These are phyloP conservation scores for Nannochloris sp. DNA, from an alignment of 139 green algal species.

Conservation along the genomic window DNA sequence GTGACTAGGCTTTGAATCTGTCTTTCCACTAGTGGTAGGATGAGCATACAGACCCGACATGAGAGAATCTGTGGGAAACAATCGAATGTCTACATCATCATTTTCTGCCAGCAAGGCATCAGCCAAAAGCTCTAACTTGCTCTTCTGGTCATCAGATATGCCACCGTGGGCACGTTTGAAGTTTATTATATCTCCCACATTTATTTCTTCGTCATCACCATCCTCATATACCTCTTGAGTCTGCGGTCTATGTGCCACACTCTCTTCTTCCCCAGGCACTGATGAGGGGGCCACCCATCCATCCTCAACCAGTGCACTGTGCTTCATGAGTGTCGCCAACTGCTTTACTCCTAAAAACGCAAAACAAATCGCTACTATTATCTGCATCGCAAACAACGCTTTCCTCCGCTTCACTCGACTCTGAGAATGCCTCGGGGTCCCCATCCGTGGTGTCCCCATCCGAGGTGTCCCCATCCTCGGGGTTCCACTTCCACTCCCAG, in stretches of 20 bases:
- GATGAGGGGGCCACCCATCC: constrained; percentile 33
- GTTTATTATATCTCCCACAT: not conserved
- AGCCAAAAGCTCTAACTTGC: constrained; percentile 1
- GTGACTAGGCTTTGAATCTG: not conserved
- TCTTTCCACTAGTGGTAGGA: not conserved
- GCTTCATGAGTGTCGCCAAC: constrained; percentile 8
- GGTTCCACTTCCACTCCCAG: not conserved
- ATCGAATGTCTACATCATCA: not conserved
- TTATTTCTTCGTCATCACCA: not conserved
- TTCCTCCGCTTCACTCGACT: not conserved
- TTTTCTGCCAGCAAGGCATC: constrained; percentile 8
- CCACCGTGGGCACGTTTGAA: not conserved
- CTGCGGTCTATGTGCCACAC: not conserved
- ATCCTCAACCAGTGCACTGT: constrained; percentile 72
- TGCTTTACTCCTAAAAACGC: constrained; percentile 1
- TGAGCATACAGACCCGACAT: constrained; percentile 8
- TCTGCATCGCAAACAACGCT: not conserved
- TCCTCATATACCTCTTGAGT: not conserved
- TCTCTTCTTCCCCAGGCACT: constrained; percentile 33
- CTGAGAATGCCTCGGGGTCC: not conserved
- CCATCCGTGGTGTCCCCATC: not conserved
- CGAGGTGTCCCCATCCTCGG: not conserved
- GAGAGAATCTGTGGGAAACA: constrained; percentile 3
- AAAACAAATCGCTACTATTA: not conserved
- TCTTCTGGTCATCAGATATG: not conserved